Evolutionary conservation across 2,329 filamentous ascomycete species (phyloP), one percentile per base, ranked within the genome.

Genomic region (Zalaria sp.): DNA sequence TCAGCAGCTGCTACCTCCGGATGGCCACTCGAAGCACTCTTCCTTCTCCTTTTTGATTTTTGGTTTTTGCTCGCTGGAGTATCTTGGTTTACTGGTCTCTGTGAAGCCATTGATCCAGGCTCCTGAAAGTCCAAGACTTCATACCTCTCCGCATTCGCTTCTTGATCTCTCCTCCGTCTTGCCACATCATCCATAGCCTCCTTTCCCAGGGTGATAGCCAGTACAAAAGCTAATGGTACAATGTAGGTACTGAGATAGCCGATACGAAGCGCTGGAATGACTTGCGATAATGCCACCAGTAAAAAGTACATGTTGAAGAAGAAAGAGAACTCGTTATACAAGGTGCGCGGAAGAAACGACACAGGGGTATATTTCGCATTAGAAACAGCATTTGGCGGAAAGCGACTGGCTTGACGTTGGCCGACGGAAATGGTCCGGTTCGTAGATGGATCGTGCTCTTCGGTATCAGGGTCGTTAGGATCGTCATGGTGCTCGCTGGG

Each of bases 231-330:
- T 47, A 98, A 64, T 1, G 91, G 91, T 18, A 84, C 88, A 58
- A 96, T 79, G 54, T 98, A 98, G 2, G 91, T 96, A 27, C 84
- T 84, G 46, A 98, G 73, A 60, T 95, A 96, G 43, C 91, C 91
- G 50, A 98, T 95, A 42, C 87, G 78, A 42, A 98, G 66, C 25
- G 83, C 75, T 3, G 87, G 88, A 54, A 98, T 88, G 35, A 86
- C 80, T 63, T 98, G 91, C 32, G 89, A 96, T 39, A 96, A 64
- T 5, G 91, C 93, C 39, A 98, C 91, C 26, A 96, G 77, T 43
- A 98, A 70, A 60, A 98, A 98, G 60, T 98, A 98, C 70, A 96
- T 85, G 72, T 98, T 98, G 72, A 98, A 94, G 66, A 98, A 98
- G 68, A 96, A 98, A 45, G 89, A 95, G 60, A 98, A 98, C 58